phyloP scores from a whole-genome alignment of 1,284 basidiomycete genomes.

The Ceratobasidium sp. region DNA sequence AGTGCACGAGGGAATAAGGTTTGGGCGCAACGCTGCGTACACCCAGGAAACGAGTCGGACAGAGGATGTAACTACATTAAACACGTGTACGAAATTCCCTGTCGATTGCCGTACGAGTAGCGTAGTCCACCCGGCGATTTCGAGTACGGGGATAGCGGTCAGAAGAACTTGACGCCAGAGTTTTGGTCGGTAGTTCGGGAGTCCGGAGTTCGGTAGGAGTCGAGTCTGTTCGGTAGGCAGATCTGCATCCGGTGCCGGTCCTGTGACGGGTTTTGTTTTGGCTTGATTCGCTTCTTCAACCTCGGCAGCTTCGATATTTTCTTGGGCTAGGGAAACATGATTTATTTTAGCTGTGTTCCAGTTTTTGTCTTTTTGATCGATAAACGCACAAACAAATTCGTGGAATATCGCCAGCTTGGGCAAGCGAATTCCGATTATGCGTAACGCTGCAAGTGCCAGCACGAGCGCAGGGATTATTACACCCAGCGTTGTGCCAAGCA shows the following conservation, averaged over 20 bases:
- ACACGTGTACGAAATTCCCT: constrained; percentile 8
- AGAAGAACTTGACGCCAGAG: constrained; percentile 35
- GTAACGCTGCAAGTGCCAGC: constrained; percentile 18
- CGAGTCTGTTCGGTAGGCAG: constrained; percentile 43
- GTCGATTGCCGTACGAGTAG: constrained; percentile 4
- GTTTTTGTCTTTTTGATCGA: no score
- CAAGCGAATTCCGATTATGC: constrained; percentile 10
- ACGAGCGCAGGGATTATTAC: constrained; percentile 31
- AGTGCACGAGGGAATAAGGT: constrained; percentile 33
- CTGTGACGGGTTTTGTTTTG: neutral
- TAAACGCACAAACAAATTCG: constrained; percentile 37
- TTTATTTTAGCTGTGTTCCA: no score
- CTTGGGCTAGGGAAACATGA: no score
- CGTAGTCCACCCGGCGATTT: constrained; percentile 30
- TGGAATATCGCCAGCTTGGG: constrained; percentile 38
- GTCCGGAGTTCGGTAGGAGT: constrained; percentile 15
- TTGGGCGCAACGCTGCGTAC: constrained; percentile 42
- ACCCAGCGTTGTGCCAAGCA: constrained; percentile 21
- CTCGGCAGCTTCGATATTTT: no score
- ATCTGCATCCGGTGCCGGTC: constrained; percentile 29
- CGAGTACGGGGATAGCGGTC: constrained; percentile 18
- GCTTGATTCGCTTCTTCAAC: no score
- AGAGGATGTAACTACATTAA: constrained; percentile 8
- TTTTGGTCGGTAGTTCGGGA: constrained; percentile 31
- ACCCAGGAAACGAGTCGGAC: constrained; percentile 40